These are phyloP conservation scores for Aureobasidium sp. DNA, from an alignment of 2,329 filamentous ascomycete species.

Conservation along the genomic window DNA sequence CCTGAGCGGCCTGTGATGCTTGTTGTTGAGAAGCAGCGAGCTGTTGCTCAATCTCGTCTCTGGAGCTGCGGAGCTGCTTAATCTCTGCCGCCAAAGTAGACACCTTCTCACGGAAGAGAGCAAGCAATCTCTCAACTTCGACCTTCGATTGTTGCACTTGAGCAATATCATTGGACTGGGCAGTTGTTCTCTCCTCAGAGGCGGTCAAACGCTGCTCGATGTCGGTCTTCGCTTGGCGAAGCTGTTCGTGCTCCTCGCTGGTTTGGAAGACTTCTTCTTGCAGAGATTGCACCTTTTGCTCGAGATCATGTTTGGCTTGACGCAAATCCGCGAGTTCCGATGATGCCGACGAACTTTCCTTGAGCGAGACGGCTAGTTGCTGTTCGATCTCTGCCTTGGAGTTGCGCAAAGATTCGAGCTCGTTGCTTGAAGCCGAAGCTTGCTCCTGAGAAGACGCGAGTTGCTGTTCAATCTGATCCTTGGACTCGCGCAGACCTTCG, in stretches of 20 bases:
- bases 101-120: not conserved
- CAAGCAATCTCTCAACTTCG: constrained; percentile 8
- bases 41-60: constrained; percentile 12
- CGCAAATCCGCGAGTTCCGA: constrained; percentile 5
- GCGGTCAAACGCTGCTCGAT: constrained; percentile 4
- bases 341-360: not conserved
- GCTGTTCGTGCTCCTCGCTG: not conserved
- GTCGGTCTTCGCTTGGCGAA: constrained; percentile 1
- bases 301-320: constrained; percentile 6
- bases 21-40: constrained; percentile 8
- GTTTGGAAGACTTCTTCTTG: not conserved
- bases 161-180: not conserved
- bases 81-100: not conserved
- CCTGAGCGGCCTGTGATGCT: constrained; percentile 1
- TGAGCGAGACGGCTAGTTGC: not conserved
- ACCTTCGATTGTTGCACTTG: not conserved
- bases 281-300: not conserved
- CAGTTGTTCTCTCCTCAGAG: not conserved
- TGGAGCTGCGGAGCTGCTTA: constrained; percentile 12
- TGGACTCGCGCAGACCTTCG: not conserved
- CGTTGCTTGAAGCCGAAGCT: not conserved
- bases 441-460: not conserved
- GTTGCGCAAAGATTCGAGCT: not conserved
- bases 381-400: constrained; percentile 12
- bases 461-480: constrained; percentile 7